Evolutionary conservation across 805 yeast species (phyloP).

Genomic region (Hanseniaspora hatyaiensis): DNA sequence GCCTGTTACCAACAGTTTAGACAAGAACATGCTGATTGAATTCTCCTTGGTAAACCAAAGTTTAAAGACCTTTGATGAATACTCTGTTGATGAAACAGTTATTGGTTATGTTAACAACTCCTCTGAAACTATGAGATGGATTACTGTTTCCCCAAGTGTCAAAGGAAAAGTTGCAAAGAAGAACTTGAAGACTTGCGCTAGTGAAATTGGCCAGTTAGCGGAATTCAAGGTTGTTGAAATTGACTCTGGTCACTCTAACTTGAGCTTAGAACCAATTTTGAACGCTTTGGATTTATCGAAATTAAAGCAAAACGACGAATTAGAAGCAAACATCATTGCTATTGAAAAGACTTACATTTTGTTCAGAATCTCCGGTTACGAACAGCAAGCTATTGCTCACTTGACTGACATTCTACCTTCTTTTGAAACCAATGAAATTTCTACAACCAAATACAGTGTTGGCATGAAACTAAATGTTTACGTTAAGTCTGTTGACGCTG

Average conservation of each 20-base stretch:
- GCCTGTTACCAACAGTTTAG: slow-evolving; percentile 49
- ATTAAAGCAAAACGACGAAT: slow-evolving; percentile 40
- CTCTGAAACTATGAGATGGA: slow-evolving; percentile 52
- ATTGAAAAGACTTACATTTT: slow-evolving; percentile 49
- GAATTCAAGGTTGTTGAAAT: slow-evolving; percentile 4
- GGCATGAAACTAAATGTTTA: slow-evolving; percentile 50
- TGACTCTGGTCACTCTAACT: slow-evolving; percentile 4
- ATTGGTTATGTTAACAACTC: slow-evolving; percentile 56
- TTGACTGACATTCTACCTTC: slow-evolving; percentile 70
- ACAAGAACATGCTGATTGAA: slow-evolving; percentile 51
- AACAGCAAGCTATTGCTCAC: slow-evolving; percentile 50
- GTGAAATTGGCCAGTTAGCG: slow-evolving; percentile 3
- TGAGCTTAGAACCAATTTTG: neutral
- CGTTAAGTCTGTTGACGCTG: slow-evolving; percentile 28
- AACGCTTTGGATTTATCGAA: slow-evolving; percentile 28
- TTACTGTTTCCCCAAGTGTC: slow-evolving; percentile 54
- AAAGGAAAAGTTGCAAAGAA: slow-evolving; percentile 42
- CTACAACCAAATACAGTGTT: slow-evolving; percentile 14
- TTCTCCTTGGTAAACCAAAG: slow-evolving; percentile 39
- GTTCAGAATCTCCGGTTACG: slow-evolving; percentile 54
- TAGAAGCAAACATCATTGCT: slow-evolving; percentile 53
- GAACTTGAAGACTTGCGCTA: neutral
- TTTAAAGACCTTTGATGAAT: slow-evolving; percentile 31
- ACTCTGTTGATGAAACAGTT: slow-evolving; percentile 39
- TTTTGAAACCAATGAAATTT: slow-evolving; percentile 23